Evolutionary conservation across 495 filamentous ascomycete species (phyloP).

Genomic region (Hypoxylon subgilvum): DNA sequence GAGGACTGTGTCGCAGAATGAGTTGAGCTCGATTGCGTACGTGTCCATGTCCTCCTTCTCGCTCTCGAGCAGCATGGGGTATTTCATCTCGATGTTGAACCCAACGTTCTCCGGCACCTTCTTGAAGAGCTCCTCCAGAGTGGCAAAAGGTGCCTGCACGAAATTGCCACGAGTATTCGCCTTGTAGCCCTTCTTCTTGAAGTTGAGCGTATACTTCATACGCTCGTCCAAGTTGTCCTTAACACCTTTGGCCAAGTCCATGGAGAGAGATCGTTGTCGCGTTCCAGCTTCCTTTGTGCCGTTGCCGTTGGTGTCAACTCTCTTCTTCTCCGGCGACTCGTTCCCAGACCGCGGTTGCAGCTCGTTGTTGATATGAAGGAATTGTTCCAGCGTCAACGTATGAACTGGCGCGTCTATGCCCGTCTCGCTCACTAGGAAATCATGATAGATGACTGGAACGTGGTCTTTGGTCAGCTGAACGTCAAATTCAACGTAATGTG

Average conservation of each 20-base stretch:
- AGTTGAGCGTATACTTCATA: constrained; percentile 97
- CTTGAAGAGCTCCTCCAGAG: constrained; percentile 88
- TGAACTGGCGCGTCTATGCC: constrained; percentile 98
- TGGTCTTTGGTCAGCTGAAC: constrained; percentile 98
- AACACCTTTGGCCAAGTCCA: constrained; percentile 44
- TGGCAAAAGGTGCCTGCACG: constrained; percentile 94
- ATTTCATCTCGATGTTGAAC: constrained; percentile 99
- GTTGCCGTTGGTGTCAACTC: constrained; percentile 36
- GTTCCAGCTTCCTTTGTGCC: constrained; percentile 46
- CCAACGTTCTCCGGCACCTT: constrained; percentile 80
- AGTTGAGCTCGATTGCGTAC: constrained; percentile 95
- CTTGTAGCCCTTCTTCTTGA: constrained; percentile 88
- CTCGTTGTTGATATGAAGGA: constrained; percentile 79
- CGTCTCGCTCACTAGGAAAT: constrained; percentile 98
- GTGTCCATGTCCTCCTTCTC: constrained; percentile 97
- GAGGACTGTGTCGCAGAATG: constrained; percentile 92
- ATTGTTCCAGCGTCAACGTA: constrained; percentile 91
- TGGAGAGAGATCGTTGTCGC: constrained; percentile 55
- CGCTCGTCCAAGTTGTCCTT: constrained; percentile 75
- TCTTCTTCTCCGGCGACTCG: constrained; percentile 35
- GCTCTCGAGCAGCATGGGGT: constrained; percentile 94
- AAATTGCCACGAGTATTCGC: constrained; percentile 90
- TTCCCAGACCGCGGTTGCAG: constrained; percentile 28
- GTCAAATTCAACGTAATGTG: constrained; percentile 90
- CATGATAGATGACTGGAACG: constrained; percentile 98